Evolutionary conservation across 2,329 filamentous ascomycete genomes (phyloP).

Genomic region (Phialophora macrospora): DNA sequence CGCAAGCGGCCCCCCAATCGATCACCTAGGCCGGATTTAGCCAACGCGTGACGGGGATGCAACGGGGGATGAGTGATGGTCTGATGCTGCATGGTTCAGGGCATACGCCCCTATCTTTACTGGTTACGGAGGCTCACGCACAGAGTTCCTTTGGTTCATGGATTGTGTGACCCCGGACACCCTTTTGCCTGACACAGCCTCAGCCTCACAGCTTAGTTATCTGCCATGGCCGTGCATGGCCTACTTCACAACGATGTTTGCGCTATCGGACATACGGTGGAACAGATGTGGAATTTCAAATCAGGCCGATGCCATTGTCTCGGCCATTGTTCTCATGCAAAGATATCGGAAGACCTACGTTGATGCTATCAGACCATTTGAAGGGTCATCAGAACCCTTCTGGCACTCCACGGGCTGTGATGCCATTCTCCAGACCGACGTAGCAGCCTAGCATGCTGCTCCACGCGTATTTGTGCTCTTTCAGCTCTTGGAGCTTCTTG

Average conservation of each 20-base stretch:
- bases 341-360: neutral
- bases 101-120: neutral
- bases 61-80: slow-evolving; percentile 4
- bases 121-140: neutral
- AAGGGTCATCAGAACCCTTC: slow-evolving; percentile 63
- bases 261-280: neutral
- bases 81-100: slow-evolving; percentile 3
- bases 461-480: slow-evolving; percentile 81
- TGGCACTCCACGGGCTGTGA: slow-evolving; percentile 73
- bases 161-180: neutral
- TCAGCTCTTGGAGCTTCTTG: slow-evolving; percentile 67
- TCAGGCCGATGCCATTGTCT: neutral
- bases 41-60: neutral
- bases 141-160: slow-evolving; percentile 1
- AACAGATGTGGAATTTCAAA: neutral
- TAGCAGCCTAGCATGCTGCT: slow-evolving; percentile 81
- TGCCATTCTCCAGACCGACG: slow-evolving; percentile 65
- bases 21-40: neutral
- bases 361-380: neutral
- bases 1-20: neutral
- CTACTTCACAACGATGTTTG: neutral
- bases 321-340: neutral
- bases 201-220: neutral
- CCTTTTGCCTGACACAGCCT: slow-evolving; percentile 2
- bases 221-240: too few relatives aligned